Base-by-base conservation (phyloP, 2,329 filamentous ascomycete genomes). In the Truncatella angustata region DNA sequence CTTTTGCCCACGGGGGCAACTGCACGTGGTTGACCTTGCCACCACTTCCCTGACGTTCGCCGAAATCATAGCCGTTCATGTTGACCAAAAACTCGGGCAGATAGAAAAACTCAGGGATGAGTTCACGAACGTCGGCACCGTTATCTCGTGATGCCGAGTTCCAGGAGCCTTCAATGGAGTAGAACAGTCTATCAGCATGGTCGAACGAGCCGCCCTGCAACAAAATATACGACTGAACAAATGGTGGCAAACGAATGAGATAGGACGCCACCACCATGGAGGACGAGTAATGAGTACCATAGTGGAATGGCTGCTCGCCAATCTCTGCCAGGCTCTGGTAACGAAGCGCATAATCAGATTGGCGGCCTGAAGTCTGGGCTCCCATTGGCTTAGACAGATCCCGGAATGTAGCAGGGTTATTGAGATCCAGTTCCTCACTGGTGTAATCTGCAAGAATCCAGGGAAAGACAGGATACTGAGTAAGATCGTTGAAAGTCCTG, bases 181-280 rank as follows among this genome's bases (percentile, higher is more conserved):
- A 94, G 71, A 99, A 99, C 39, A 99, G 78, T 34, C 94, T 85
- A 66, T 99, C 95, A 1, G 94, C 91, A 64, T 99, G 93, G 65
- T 99, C 94, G 65, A 97, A 99, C 35, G 83, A 90, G 4, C 93
- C 93, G n/a, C 94, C 94, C 69, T 99, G 94, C 2, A 99, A 81
- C 7, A 97, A 76, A 18, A 97, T 83, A 65, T 96, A 97, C 0
- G 94, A 96, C 61, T 97, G 91, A 21, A 97, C 93, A 66, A 97
- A 99, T 0, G 94, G 94, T 47, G 96, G 93, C 14, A 99, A 78
- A 16, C 94, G 87, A 62, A 99, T 97, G 36, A 99, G 80, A 63
- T 97, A 99, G 0, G 92, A 97, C 11, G 91, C 91, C 5, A 99
- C 94, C 54, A 96, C 97, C 94, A 97, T 99, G 6, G 94, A 94